Evolutionary conservation across 257 asterid genomes (phyloP).

Genomic region (Solanum ossicruentum): DNA sequence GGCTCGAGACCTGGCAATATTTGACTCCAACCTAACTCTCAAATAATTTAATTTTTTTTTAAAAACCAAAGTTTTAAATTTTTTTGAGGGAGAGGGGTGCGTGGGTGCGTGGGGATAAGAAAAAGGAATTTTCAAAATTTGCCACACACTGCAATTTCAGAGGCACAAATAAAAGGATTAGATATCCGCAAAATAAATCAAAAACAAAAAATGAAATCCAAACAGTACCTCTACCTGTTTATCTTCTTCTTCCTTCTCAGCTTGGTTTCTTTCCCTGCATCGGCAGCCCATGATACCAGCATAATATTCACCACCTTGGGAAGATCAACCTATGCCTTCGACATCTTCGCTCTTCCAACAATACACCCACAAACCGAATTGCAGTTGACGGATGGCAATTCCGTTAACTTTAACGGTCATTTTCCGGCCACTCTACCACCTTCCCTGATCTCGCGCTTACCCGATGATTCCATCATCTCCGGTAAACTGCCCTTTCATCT

Average conservation of each 20-base stretch:
- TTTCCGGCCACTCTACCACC: conserved; percentile 38
- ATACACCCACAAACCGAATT: conserved; percentile 17
- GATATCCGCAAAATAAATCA: not conserved
- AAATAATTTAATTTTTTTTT: too few relatives aligned
- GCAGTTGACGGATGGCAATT: conserved; percentile 63
- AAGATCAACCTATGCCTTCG: conserved; percentile 61
- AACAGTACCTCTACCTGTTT: not conserved
- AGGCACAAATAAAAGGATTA: not conserved
- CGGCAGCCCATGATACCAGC: conserved; percentile 14
- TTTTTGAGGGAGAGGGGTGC: too few relatives aligned
- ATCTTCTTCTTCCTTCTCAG: conserved; percentile 5
- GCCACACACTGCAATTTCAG: not conserved
- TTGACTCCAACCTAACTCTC: too few relatives aligned
- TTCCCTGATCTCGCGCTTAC: conserved; percentile 14
- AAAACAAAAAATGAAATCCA: conserved; percentile 12
- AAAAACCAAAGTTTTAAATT: too few relatives aligned
- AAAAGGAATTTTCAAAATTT: too few relatives aligned
- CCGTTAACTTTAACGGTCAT: conserved; percentile 72
- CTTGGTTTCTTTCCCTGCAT: not conserved
- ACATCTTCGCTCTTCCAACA: conserved; percentile 41
- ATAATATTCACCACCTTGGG: conserved; percentile 58
- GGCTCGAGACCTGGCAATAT: too few relatives aligned
- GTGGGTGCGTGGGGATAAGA: too few relatives aligned
- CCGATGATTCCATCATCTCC: not conserved
- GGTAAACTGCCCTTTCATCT: conserved; percentile 10